These are phyloP conservation scores for Viridothelium virens DNA, from an alignment of 495 filamentous ascomycete species.

Conservation along the genomic window DNA sequence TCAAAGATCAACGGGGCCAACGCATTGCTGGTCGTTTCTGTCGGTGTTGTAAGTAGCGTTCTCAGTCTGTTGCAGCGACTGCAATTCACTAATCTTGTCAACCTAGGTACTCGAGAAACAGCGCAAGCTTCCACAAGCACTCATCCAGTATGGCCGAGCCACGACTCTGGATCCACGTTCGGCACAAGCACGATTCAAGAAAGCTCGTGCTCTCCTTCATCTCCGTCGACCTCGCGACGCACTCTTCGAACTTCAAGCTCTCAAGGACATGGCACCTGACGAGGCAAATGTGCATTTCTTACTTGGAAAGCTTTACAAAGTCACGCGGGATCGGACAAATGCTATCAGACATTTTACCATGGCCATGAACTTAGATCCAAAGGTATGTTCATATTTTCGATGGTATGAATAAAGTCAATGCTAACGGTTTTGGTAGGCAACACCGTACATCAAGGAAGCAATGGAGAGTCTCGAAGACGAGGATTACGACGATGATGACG, in stretches of 20 bases:
- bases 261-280: constrained; percentile 86
- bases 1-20: constrained; percentile 85
- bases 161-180: constrained; percentile 72
- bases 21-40: constrained; percentile 79
- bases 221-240: constrained; percentile 64
- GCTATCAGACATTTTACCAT: constrained; percentile 90
- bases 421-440: constrained; percentile 50
- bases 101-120: constrained; percentile 65
- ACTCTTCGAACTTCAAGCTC: constrained; percentile 65
- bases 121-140: constrained; percentile 66
- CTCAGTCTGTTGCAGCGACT: not conserved
- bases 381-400: constrained; percentile 62
- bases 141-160: constrained; percentile 72
- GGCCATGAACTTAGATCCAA: constrained; percentile 91
- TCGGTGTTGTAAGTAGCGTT: constrained; percentile 53
- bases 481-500: constrained; percentile 60
- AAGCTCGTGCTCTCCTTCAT: constrained; percentile 77
- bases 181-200: constrained; percentile 78
- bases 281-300: constrained; percentile 94
- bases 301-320: constrained; percentile 80
- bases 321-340: constrained; percentile 62
- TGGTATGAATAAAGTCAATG: constrained; percentile 47
- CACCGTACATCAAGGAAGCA: constrained; percentile 81
- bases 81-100: constrained; percentile 9
- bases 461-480: constrained; percentile 86